Evolutionary conservation across 108 stramenopile genomes (phyloP), one percentile per base, ranked within the genome.

Genomic region (Skeletonema costatum): DNA sequence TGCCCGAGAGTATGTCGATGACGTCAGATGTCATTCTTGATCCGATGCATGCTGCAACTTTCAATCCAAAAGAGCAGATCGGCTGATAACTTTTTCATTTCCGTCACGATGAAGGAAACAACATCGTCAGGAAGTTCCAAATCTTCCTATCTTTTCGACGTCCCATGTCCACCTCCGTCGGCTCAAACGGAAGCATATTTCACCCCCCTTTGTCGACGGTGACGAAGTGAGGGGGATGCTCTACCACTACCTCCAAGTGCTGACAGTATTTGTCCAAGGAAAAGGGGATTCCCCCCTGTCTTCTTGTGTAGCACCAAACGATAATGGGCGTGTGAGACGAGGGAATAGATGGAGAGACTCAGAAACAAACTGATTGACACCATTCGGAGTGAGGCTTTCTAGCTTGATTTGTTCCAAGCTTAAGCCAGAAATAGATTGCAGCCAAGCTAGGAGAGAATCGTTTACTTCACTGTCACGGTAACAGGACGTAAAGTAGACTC

Each of bases 31-130:
- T 60, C 4, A 77, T 42, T 32, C 61, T 30, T 11, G 76, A 69
- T 35, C 80, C 74, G 61, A 80, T 56, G 70, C 80, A 76, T 8
- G 80, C 33, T 16, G 80, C 80, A 16, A 76, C 70, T 48, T 44
- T 32, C 32, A 80, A 41, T 19, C 69, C 71, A 29, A 51, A n/a
- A 60, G 39, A 71, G 48, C 13, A 70, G 60, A 29, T 67, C 50
- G n/a, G 11, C 13, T 17, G 75, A 46, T 13, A 80, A 58, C 32
- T 51, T 70, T 30, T 41, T 11, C 60, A 80, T 76, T 35, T 80
- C 42, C 1, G 12, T n/a, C 17, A 51, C 62, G 0, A 80, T 29
- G 17, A 76, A 60, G 13, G 56, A 38, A 17, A 80, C 36, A 36
- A 74, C 73, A 51, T 63, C 71, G 35, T 74, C 70, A 0, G 75